Evolutionary conservation across 306 rosid species (phyloP).

Genomic region (Luffa acutangula): DNA sequence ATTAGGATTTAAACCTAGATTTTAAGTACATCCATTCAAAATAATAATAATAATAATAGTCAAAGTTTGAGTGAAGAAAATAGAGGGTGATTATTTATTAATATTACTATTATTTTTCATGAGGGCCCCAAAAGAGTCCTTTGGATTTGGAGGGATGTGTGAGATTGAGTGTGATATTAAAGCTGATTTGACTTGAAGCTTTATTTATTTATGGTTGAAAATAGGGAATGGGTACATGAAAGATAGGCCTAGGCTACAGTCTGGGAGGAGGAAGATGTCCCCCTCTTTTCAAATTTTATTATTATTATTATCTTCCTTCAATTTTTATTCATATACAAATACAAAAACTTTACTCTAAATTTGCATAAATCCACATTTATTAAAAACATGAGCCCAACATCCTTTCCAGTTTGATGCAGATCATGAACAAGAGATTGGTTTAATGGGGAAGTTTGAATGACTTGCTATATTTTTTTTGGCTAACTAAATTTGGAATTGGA

Average conservation of each 20-base stretch:
- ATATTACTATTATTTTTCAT: not conserved
- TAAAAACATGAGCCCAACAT: not conserved
- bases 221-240: conserved; percentile 9
- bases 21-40: not conserved
- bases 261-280: not conserved
- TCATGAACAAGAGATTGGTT: not conserved
- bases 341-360: too few species aligned
- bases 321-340: too few species aligned
- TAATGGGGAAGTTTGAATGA: not conserved
- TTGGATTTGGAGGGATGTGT: conserved; percentile 6
- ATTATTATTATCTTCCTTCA: too few species aligned
- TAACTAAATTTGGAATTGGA: not conserved
- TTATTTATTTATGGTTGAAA: conserved; percentile 11
- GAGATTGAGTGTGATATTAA: not conserved
- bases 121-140: not conserved
- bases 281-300: not conserved
- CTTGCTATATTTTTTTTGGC: not conserved
- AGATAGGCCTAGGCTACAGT: not conserved
- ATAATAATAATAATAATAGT: not conserved
- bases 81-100: not conserved
- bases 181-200: conserved; percentile 10
- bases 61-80: not conserved
- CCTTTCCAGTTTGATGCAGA: not conserved
- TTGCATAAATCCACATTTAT: too few species aligned
- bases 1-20: not conserved